These are phyloP conservation scores for Cucumis sativus DNA, from an alignment of 306 rosid species.

Conservation along the genomic window DNA sequence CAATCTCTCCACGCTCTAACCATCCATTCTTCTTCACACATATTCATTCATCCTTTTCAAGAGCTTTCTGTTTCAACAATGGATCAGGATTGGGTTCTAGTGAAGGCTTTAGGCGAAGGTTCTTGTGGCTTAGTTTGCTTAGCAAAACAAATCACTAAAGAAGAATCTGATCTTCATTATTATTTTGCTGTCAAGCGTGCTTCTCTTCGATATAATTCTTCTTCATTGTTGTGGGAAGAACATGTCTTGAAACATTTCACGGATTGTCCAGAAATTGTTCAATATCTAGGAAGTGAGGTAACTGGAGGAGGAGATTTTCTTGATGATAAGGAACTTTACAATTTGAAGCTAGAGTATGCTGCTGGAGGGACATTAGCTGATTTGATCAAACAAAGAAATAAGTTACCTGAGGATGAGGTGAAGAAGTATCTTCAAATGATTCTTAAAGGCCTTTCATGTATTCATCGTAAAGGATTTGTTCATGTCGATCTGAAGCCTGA, in stretches of 20 bases:
- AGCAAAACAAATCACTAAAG: background rate
- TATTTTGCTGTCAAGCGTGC: background rate
- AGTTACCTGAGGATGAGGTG: background rate
- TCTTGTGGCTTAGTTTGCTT: background rate
- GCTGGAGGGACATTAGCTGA: background rate
- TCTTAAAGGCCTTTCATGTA: background rate
- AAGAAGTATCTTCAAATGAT: background rate
- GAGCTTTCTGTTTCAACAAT: too few relatives aligned
- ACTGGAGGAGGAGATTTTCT: background rate
- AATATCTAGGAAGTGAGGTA: background rate
- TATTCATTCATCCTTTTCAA: too few relatives aligned
- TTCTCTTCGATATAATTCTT: background rate
- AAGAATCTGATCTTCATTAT: background rate
- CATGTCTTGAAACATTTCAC: background rate
- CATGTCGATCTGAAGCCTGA: background rate
- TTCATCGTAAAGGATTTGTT: background rate
- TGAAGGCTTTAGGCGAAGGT: background rate
- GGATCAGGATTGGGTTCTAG: background rate
- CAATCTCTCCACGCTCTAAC: too few relatives aligned
- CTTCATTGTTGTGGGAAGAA: background rate
- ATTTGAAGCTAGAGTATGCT: background rate
- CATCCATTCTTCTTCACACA: too few relatives aligned
- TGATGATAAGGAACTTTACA: background rate
- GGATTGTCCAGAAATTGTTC: background rate
- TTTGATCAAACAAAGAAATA: background rate